These are phyloP conservation scores for Primulina tabacum DNA, from an alignment of 257 asterid species.

Conservation along the genomic window DNA sequence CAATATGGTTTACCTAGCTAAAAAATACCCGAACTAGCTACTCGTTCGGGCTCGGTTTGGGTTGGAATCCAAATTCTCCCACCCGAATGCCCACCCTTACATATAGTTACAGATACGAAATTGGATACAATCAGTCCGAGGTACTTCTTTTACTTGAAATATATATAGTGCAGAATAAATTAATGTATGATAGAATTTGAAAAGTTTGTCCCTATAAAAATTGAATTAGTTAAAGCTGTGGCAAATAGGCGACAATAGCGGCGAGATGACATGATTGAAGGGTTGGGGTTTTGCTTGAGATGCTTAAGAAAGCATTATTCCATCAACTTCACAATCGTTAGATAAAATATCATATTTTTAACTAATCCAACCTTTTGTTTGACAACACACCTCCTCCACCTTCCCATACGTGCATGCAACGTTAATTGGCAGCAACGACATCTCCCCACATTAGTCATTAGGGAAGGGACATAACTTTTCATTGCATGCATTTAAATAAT, in stretches of 20 bases:
- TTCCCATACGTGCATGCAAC: conserved; percentile 36
- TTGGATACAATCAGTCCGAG: too few species aligned
- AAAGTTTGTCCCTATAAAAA: neutral
- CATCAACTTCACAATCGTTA: conserved; percentile 25
- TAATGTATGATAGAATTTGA: neutral
- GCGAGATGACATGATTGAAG: conserved; percentile 24
- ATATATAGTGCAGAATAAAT: too few species aligned
- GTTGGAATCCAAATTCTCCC: too few species aligned
- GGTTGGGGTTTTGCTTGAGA: conserved; percentile 21
- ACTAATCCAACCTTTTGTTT: conserved; percentile 23
- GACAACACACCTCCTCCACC: conserved; percentile 30
- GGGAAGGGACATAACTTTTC: too few species aligned
- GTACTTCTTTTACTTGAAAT: too few species aligned
- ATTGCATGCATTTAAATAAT: too few species aligned
- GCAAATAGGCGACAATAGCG: conserved; percentile 26
- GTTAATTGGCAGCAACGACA: conserved; percentile 26
- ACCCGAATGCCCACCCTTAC: too few species aligned
- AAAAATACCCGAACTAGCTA: too few species aligned
- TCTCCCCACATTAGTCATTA: neutral
- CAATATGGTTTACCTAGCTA: too few species aligned
- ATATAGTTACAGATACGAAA: too few species aligned
- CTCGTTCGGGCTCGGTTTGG: too few species aligned
- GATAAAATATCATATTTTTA: conserved; percentile 4
- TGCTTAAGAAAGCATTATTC: conserved; percentile 16
- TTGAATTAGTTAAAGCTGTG: conserved; percentile 37